These are phyloP conservation scores for Rhizoctonia solani DNA, from an alignment of 1,284 basidiomycete genomes.

Conservation along the genomic window DNA sequence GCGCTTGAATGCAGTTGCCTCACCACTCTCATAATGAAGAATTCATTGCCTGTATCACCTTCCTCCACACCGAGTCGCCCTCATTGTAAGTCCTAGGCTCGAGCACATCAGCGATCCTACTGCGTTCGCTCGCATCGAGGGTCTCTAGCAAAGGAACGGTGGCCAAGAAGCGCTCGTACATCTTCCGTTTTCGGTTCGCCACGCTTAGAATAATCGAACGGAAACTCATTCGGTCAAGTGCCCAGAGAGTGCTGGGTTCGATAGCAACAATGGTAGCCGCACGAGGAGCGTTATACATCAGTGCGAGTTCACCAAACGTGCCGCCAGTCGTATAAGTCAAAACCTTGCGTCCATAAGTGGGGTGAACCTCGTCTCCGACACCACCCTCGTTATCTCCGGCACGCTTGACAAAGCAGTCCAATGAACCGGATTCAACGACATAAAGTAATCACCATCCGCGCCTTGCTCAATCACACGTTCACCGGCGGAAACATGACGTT, in stretches of 20 bases:
- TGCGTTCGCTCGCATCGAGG: constrained; percentile 83
- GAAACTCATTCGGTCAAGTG: constrained; percentile 96
- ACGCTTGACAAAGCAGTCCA: constrained; percentile 82
- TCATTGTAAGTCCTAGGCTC: constrained; percentile 81
- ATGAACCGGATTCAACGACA: constrained; percentile 87
- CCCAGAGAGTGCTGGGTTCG: constrained; percentile 87
- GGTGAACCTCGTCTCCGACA: constrained; percentile 58
- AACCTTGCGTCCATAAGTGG: constrained; percentile 79
- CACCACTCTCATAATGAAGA: constrained; percentile 97
- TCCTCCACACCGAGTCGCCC: constrained; percentile 85
- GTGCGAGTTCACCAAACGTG: constrained; percentile 94
- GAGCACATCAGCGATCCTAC: constrained; percentile 96
- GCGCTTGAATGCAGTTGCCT: constrained; percentile 84
- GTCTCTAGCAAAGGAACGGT: constrained; percentile 89
- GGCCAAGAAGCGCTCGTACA: constrained; percentile 94
- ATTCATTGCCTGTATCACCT: constrained; percentile 94
- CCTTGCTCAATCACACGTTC: constrained; percentile 95
- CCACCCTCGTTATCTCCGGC: constrained; percentile 53
- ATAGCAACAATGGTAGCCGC: constrained; percentile 92
- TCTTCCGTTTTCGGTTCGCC: constrained; percentile 84
- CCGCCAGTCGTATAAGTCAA: constrained; percentile 83
- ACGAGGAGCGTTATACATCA: constrained; percentile 97
- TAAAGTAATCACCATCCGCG: constrained; percentile 96
- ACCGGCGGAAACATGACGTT: constrained; percentile 70
- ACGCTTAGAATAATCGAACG: constrained; percentile 93